These are phyloP conservation scores for Aspergillus texensis DNA, from an alignment of 2,329 filamentous ascomycete genomes.

Conservation along the genomic window DNA sequence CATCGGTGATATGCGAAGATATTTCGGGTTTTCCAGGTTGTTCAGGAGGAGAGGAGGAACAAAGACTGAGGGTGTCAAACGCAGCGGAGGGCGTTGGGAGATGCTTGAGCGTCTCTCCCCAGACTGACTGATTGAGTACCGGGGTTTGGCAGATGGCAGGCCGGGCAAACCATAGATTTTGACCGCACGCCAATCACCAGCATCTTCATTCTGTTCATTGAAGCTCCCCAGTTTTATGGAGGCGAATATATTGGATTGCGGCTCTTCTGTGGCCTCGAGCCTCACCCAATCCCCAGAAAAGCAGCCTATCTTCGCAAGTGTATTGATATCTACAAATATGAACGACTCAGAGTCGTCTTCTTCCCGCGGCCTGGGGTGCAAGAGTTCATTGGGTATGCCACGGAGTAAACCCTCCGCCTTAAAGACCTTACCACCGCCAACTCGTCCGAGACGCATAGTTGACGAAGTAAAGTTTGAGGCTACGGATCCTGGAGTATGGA, in stretches of 20 bases:
- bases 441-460: conserved; percentile 73
- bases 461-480: conserved; percentile 86
- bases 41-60: conserved; percentile 84
- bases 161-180: conserved; percentile 86
- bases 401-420: conserved; percentile 77
- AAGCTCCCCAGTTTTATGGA: conserved; percentile 62
- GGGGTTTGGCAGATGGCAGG: conserved; percentile 55
- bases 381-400: conserved; percentile 71
- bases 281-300: conserved; percentile 98
- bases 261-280: conserved; percentile 75
- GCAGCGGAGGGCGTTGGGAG: conserved; percentile 49
- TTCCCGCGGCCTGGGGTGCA: conserved; percentile 79
- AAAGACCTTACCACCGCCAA: conserved; percentile 73
- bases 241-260: conserved; percentile 59
- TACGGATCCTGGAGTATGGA: conserved; percentile 81
- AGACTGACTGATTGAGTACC: conserved; percentile 58
- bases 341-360: conserved; percentile 88
- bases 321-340: conserved; percentile 86
- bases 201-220: conserved; percentile 53
- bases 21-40: conserved; percentile 78
- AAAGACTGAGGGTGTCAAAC: conserved; percentile 66
- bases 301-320: conserved; percentile 85
- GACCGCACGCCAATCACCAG: conserved; percentile 79
- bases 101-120: conserved; percentile 58
- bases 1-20: conserved; percentile 74